A percentile compares a stretch with the other conserved stretches of the same genome.
Conservation (phyloP, 2,329 filamentous ascomycete genomes). For the Paecilomyces sp. region DNA sequence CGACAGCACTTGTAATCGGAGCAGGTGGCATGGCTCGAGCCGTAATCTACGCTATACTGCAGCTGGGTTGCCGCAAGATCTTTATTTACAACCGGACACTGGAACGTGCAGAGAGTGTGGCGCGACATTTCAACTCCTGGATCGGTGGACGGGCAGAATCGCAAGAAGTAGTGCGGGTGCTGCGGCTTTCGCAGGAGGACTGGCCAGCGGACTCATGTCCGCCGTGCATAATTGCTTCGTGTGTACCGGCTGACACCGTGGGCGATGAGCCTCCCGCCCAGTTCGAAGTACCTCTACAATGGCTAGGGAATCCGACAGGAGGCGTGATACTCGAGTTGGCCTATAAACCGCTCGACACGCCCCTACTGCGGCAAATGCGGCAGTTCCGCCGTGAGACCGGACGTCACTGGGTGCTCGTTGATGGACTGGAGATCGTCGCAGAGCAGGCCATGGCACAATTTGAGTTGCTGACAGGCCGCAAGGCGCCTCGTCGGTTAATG, state of each 20-base stretch:
- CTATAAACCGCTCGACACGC: slow-evolving; percentile 67
- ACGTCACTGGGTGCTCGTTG: slow-evolving; percentile 61
- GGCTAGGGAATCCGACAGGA: slow-evolving; percentile 66
- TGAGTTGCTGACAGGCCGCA: slow-evolving; percentile 68
- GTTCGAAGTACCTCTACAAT: slow-evolving; percentile 61
- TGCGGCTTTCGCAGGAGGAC: slow-evolving; percentile 50
- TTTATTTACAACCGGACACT: slow-evolving; percentile 66
- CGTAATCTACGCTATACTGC: slow-evolving; percentile 70
- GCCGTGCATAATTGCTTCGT: slow-evolving; percentile 69
- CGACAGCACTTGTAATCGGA: slow-evolving; percentile 49
- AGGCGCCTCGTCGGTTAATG: slow-evolving; percentile 66
- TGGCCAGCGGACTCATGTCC: slow-evolving; percentile 59
- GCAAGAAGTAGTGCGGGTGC: slow-evolving; percentile 40
- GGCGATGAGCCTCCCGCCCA: slow-evolving; percentile 59
- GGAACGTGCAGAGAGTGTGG: slow-evolving; percentile 60
- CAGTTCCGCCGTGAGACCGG: slow-evolving; percentile 48
- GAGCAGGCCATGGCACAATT: slow-evolving; percentile 79
- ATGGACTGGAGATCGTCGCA: slow-evolving; percentile 67
- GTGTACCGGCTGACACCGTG: slow-evolving; percentile 64
- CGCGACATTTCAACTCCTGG: slow-evolving; percentile 59
- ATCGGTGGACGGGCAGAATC: slow-evolving; percentile 31
- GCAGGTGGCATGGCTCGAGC: slow-evolving; percentile 72
- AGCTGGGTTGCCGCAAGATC: slow-evolving; percentile 68
- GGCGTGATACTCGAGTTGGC: slow-evolving; percentile 67
- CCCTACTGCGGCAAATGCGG: slow-evolving; percentile 62